These are phyloP conservation scores for Oryza rufipogon DNA, from an alignment of 176 grass and related monocot genomes.

Conservation along the genomic window DNA sequence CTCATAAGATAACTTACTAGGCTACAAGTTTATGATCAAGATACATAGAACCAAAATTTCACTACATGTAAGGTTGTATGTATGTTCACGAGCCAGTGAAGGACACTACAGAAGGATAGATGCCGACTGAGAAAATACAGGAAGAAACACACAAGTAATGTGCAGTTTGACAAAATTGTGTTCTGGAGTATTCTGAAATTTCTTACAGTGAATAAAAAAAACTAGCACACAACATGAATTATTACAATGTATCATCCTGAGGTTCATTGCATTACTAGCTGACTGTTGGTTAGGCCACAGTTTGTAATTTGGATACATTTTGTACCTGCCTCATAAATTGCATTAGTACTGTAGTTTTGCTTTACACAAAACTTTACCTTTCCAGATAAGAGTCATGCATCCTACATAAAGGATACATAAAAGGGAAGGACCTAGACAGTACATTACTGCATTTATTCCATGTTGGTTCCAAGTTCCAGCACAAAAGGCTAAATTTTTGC, in stretches of 20 bases:
- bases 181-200: not conserved
- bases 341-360: not conserved
- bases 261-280: not conserved
- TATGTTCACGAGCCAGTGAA: not conserved
- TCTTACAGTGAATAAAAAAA: not conserved
- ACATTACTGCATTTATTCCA: not conserved
- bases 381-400: not conserved
- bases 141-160: not conserved
- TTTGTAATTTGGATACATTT: not conserved
- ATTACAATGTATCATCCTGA: not conserved
- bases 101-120: not conserved
- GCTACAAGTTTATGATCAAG: not conserved
- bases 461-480: not conserved
- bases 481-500: not conserved
- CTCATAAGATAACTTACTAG: too few species aligned
- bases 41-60: not conserved
- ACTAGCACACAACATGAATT: not conserved
- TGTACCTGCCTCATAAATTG: not conserved
- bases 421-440: slow-evolving; percentile 5
- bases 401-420: not conserved
- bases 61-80: not conserved
- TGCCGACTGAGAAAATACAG: not conserved
- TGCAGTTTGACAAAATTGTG: not conserved
- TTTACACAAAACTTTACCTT: not conserved
- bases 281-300: not conserved